Evolutionary conservation across 441 rosid genomes (phyloP), one percentile per base, ranked within the genome.

Genomic region (Lepidium campestre): DNA sequence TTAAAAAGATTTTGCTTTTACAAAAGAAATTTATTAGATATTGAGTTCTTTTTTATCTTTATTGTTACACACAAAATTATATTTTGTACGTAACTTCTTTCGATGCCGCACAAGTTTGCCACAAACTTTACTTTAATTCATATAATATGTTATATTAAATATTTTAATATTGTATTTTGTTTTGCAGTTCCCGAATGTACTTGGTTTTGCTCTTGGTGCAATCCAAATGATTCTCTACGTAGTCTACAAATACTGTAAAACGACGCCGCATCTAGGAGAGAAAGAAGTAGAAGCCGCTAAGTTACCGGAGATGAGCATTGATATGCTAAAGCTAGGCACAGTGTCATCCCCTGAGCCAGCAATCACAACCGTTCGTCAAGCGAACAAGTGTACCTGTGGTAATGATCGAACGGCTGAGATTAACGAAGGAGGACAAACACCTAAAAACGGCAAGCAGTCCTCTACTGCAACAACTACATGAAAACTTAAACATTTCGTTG

Each of bases 201-300:
- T 84, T 50, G 91, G 91, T 14, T 62, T 84, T 20, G 40, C 48
- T 5, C 73, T 86, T n/a, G 91, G 89, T 36, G 55, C 77, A 35
- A 32, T 75, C 46, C 91, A 86, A 74, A 84, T 79, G 84, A 66
- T 78, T 15, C 80, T 86, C 40, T 86, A 77, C 58, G 65, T 56
- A 10, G 41, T 66, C 0, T 84, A 84, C 73, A 80, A 49, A 75
- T 76, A 81, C 4, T 23, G 57, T 61, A 78, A 72, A 68, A 78
- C 81, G 27, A 35, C 71, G 39, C 70, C 82, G 4, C 68, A 81
- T 60, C 53, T 78, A 17, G 72, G 58, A 45, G 77, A 73, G 54
- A 73, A 73, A 61, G 77, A 73, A 67, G 64, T 73, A 8, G 77
- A 73, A 67, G 77, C 73, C 5, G 73, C 73, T 0, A 73, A 73